Conservation (phyloP, 31 red algal genomes). For the Odonthalia washingtoniensis region DNA sequence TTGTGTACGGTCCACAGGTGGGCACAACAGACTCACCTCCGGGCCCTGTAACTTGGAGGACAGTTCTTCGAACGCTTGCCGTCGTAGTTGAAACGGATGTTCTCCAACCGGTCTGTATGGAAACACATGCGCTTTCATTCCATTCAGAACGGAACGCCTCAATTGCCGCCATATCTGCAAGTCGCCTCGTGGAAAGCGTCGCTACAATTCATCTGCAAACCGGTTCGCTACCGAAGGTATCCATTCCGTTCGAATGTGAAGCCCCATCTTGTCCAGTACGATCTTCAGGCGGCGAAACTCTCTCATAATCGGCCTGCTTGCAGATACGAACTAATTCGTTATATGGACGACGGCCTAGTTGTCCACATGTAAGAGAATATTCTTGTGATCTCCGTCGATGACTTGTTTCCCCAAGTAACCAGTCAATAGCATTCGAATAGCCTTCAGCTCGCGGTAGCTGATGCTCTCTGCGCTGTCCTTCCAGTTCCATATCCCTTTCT, state of each 20-base stretch:
- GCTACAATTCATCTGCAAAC: constrained; percentile 28
- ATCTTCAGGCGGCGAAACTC: constrained; percentile 10
- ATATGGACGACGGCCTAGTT: constrained; percentile 34
- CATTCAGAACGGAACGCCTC: constrained; percentile 25
- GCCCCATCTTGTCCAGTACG: neutral
- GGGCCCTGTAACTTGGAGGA: neutral
- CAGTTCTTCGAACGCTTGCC: neutral
- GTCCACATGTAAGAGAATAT: constrained; percentile 33
- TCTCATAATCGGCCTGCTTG: constrained; percentile 18
- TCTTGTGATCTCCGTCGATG: neutral
- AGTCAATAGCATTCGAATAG: constrained; percentile 7
- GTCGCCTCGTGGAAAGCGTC: constrained; percentile 34
- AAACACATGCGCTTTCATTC: constrained; percentile 7
- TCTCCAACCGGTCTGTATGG: constrained; percentile 16
- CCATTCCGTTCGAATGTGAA: constrained; percentile 13
- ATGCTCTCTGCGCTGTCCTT: constrained; percentile 24
- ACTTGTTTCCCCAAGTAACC: neutral
- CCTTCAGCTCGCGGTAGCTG: constrained; percentile 4
- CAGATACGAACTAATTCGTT: constrained; percentile 7
- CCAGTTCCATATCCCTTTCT: constrained; percentile 38
- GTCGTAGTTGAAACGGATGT: constrained; percentile 17
- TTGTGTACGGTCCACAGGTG: constrained; percentile 17
- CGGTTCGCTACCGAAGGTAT: constrained; percentile 35
- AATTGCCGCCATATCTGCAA: constrained; percentile 5
- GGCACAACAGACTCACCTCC: constrained; percentile 7